Base-by-base conservation (phyloP, 192 early-diverging fungal species). In the Coemansia sp. region DNA sequence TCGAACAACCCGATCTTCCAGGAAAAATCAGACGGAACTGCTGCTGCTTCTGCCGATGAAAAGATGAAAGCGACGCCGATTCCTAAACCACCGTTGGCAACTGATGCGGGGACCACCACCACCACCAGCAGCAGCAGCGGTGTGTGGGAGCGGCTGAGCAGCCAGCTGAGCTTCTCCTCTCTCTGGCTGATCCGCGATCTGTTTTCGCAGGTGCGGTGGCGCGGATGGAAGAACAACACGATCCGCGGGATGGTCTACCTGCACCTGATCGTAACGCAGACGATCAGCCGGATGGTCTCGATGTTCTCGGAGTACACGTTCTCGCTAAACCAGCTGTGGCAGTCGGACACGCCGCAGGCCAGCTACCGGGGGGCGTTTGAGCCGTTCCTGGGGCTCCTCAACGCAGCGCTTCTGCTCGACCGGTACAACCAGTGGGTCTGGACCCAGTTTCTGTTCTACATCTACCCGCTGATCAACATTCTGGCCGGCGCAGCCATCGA, bases 221-320 rank as follows among this genome's bases (percentile, higher is more conserved):
- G 74, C 6, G 80, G 80, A 19, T 83, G 80, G 80, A 67, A 71
- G 23, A 77, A 74, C 75, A 74, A 83, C 63, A 77, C 72, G 47
- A 40, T 76, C 57, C 75, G 80, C 11, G 68, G 80, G 0, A 63
- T 77, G 47, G 69, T 83, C 5, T 83, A 83, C 41, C 53, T 77
- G 48, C 80, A 83, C 65, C 75, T 83, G 56, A 83, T 83, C 9
- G 50, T 83, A 37, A 71, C 56, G 12, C 80, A 83, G 68, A 68
- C 80, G 16, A 74, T 83, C 42, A 71, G 68, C 48, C 71, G 75
- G n/a, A 77, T 77, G 16, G 68, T 77, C 57, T 68, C 71, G 9
- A 56, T 77, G 65, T 77, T 83, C 47, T 76, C 75, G 12, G 75
- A 83, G 71, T 83, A 83, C 72, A 83, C 80, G 32, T 83, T 83